Conservation (phyloP, 2,329 filamentous ascomycete species). For the Talaromyces verruculosus region DNA sequence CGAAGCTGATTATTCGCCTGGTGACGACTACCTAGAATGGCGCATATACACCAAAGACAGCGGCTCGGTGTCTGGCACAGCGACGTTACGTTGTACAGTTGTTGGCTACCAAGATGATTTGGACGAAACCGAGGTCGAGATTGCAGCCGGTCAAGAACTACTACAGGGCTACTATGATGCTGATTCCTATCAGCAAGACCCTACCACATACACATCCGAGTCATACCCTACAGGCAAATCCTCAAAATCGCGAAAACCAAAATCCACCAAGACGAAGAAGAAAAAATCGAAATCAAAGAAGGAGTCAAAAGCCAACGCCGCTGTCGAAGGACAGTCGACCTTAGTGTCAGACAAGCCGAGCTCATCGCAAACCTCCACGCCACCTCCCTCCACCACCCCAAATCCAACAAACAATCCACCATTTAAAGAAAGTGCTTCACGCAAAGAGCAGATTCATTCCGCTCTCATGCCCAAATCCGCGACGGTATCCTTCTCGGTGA, state of each 20-base stretch:
- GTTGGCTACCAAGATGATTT: conserved; percentile 62
- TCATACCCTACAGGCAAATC: conserved; percentile 19
- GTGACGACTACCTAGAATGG: conserved; percentile 76
- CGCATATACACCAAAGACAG: conserved; percentile 76
- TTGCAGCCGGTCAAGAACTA: conserved; percentile 39
- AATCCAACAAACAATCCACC: conserved; percentile 22
- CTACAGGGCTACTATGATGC: conserved; percentile 49
- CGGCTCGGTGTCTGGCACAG: conserved; percentile 63
- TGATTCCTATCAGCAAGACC: conserved; percentile 30
- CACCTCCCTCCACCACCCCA: conserved; percentile 9
- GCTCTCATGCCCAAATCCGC: conserved; percentile 78
- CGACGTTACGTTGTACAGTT: conserved; percentile 76
- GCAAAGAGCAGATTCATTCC: conserved; percentile 63
- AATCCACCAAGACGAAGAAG: conserved; percentile 32
- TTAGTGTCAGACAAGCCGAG: conserved; percentile 24
- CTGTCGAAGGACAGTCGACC: conserved; percentile 19
- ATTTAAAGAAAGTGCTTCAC: conserved; percentile 25
- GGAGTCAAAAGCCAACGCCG: conserved; percentile 17
- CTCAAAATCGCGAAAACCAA: conserved; percentile 34
- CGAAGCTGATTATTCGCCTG: conserved; percentile 77
- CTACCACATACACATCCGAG: conserved; percentile 27
- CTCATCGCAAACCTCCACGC: conserved; percentile 21
- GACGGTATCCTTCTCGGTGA: conserved; percentile 63
- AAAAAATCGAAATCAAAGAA: conserved; percentile 31
- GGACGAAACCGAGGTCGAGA: conserved; percentile 40